phyloP scores from a whole-genome alignment of 805 yeast species.

The Suhomyces emberorum region DNA sequence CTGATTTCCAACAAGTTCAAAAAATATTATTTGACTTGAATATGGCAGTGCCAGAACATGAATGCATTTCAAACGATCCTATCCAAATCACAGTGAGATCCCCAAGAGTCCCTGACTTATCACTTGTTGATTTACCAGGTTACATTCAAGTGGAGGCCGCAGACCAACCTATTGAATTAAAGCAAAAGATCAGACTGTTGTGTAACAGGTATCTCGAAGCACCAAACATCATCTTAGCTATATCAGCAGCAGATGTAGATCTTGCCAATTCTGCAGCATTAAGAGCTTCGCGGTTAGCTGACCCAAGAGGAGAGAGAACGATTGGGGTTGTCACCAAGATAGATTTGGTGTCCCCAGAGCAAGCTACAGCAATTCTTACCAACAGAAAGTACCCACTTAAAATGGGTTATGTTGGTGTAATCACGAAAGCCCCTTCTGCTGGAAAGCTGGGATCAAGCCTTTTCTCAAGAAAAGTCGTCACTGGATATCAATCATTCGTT shows the following conservation, averaged over 20 bases:
- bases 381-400: conserved; percentile 84
- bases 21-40: conserved; percentile 83
- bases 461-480: conserved; percentile 43
- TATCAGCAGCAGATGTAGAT: conserved; percentile 97
- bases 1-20: conserved; percentile 87
- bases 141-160: conserved; percentile 96
- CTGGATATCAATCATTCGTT: conserved; percentile 60
- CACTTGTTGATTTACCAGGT: conserved; percentile 95
- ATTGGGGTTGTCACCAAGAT: conserved; percentile 94
- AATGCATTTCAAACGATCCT: conserved; percentile 90
- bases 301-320: conserved; percentile 93
- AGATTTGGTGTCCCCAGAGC: conserved; percentile 78
- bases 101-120: conserved; percentile 83
- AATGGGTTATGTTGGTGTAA: conserved; percentile 99
- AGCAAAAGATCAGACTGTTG: conserved; percentile 69
- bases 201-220: conserved; percentile 84
- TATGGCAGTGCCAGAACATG: conserved; percentile 83
- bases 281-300: conserved; percentile 83
- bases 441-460: conserved; percentile 25
- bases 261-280: conserved; percentile 94
- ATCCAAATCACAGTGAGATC: conserved; percentile 89
- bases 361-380: conserved; percentile 63
- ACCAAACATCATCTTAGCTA: conserved; percentile 93
- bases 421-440: conserved; percentile 69
- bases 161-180: conserved; percentile 86